A percentile compares a stretch with the other conserved stretches of the same genome.
Evolutionary conservation across 441 rosid genomes (phyloP).

Genomic region (Croton setiger): DNA sequence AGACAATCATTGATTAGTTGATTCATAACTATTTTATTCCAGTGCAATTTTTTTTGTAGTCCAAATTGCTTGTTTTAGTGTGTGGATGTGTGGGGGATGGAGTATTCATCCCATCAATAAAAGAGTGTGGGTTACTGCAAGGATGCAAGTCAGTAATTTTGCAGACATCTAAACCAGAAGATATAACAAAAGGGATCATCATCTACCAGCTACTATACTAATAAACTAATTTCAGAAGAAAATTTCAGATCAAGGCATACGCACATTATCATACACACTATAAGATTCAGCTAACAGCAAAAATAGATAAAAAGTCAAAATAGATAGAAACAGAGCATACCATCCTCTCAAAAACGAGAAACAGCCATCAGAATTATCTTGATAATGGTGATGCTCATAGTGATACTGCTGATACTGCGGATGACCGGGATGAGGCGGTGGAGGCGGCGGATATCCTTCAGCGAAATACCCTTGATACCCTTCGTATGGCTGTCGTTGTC

Average conservation of each 20-base stretch:
- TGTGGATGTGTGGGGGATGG: not conserved
- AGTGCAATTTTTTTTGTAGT: not conserved
- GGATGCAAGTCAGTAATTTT: not conserved
- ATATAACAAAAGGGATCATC: no score
- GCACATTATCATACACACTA: no score
- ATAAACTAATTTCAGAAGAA: not conserved
- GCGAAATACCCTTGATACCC: constrained; percentile 93
- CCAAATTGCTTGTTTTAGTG: not conserved
- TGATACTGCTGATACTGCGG: constrained; percentile 41
- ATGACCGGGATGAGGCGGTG: constrained; percentile 36
- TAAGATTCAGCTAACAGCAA: not conserved
- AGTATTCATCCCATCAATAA: not conserved
- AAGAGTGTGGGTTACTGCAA: not conserved
- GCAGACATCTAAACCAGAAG: no score
- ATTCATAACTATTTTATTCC: not conserved
- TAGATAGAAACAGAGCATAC: constrained; percentile 28
- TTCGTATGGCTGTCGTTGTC: constrained; percentile 55
- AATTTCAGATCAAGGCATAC: not conserved
- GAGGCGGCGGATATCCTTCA: constrained; percentile 58
- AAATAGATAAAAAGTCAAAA: not conserved
- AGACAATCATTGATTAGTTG: no score
- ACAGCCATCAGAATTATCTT: constrained; percentile 54
- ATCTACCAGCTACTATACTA: not conserved
- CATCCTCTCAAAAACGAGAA: constrained; percentile 69
- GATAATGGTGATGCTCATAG: constrained; percentile 52